Evolutionary conservation across 164 flowering plant species (phyloP).

Genomic region (Nymphaea colorata): DNA sequence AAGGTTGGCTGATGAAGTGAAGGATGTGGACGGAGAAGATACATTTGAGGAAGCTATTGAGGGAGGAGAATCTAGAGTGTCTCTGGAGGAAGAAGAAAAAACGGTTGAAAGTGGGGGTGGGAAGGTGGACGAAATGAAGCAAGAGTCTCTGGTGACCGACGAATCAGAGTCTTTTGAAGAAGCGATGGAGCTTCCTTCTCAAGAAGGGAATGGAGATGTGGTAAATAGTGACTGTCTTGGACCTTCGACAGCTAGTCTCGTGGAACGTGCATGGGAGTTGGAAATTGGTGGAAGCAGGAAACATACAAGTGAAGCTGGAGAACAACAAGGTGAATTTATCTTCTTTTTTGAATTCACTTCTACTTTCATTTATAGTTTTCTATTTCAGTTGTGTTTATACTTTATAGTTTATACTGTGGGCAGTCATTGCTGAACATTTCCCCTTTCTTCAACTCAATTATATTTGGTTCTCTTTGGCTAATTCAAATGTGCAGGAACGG

Average conservation of each 20-base stretch:
- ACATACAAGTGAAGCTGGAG: not conserved
- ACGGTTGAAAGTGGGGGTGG: constrained; percentile 9
- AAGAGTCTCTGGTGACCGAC: constrained; percentile 8
- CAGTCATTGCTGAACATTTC: not conserved
- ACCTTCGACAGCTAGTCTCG: not conserved
- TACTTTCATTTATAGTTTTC: not conserved
- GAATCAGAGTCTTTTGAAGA: constrained; percentile 37
- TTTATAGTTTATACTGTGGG: not conserved
- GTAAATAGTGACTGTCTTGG: not conserved
- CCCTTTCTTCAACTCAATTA: not conserved
- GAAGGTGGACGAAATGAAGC: constrained; percentile 10
- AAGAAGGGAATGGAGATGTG: constrained; percentile 2
- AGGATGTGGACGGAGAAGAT: constrained; percentile 35
- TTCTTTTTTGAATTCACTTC: no score
- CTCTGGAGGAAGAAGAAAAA: not conserved
- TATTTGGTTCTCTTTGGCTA: not conserved
- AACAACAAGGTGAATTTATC: not conserved
- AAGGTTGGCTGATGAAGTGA: constrained; percentile 11
- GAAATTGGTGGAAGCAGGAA: not conserved
- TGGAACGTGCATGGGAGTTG: not conserved
- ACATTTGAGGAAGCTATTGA: constrained; percentile 44
- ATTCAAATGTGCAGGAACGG: not conserved
- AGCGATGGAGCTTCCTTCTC: constrained; percentile 18
- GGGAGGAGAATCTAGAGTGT: not conserved
- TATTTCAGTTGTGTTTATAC: not conserved